Conservation (phyloP, 257 asterid genomes). For the Solanum phureja region DNA sequence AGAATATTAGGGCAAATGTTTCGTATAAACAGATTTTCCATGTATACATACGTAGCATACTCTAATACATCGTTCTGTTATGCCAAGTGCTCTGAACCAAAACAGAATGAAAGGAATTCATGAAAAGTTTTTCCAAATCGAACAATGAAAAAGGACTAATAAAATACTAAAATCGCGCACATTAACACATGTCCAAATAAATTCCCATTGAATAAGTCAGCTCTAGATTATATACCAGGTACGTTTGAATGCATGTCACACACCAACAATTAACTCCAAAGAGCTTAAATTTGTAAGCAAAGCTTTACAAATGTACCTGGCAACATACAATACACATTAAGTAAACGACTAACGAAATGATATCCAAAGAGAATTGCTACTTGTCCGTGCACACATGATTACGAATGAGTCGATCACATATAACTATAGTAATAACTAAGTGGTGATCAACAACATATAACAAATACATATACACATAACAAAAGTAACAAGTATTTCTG, state of each 20-base stretch:
- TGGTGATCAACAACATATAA: not conserved
- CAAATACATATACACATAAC: not conserved
- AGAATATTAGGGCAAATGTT: not conserved
- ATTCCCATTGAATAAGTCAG: not conserved
- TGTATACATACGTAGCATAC: not conserved
- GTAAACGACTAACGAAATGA: not conserved
- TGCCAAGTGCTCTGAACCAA: not conserved
- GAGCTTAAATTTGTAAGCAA: not conserved
- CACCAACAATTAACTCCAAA: not conserved
- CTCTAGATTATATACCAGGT: not conserved
- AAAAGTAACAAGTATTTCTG: not conserved
- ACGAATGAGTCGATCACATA: not conserved
- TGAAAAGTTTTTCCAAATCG: not conserved
- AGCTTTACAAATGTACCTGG: not conserved
- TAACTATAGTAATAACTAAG: not conserved
- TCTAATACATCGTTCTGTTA: not conserved
- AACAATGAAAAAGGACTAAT: not conserved
- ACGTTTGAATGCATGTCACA: not conserved
- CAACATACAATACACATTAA: not conserved
- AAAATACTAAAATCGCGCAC: not conserved
- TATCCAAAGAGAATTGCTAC: not conserved
- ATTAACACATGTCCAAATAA: not conserved
- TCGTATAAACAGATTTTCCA: not conserved
- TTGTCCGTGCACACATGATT: not conserved
- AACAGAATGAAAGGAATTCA: not conserved